Base-by-base conservation (phyloP, 2,329 filamentous ascomycete genomes). In the Clonostachys sp. region DNA sequence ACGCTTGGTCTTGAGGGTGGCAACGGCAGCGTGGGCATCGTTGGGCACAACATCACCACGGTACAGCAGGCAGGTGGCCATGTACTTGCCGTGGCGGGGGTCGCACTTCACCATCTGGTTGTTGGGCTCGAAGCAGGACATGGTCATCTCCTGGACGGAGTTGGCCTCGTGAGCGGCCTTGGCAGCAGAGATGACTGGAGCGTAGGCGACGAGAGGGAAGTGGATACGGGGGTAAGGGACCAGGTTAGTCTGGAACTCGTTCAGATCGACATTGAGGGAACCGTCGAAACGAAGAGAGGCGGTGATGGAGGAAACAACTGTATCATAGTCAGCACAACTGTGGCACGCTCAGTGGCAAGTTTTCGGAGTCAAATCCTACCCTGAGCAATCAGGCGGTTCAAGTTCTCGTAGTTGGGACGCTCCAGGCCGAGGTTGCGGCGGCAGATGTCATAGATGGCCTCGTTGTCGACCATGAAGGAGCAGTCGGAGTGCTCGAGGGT, bases 61-160 rank as follows among this genome's bases (percentile, higher is more conserved):
- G 84, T 99, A 99, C 70, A 99, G 78, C 74, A 99, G 74, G 73
- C 91, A 96, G 62, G 91, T 96, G 56, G 92, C 92, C 92, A 99
- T 99, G 84, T 99, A 99, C 83, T 99, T 99, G 74, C 92, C 92
- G 72, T 95, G 91, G 66, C 91, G 91, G 60, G 92, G 92, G 71
- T 99, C 94, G 68, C 92, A 99, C 83, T 96, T 96, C 71, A 99
- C 92, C 92, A 99, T 99, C 86, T 99, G 92, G 85, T 96, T 96
- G 85, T 96, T 89, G 61, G 92, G 91, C 84, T 99, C 92, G 78
- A 99, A 99, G 86, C 92, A 97, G 57, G 89, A 89, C 85, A 92
- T 95, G 73, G 90, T 95, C 79, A 97, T 96, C 80, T 97, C 94
- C 75, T 91, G 87, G 57, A 97, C 92, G 30, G 89, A 94, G 85